These are phyloP conservation scores for Mycena galericulata DNA, from an alignment of 768 basidiomycete genomes.

Conservation along the genomic window DNA sequence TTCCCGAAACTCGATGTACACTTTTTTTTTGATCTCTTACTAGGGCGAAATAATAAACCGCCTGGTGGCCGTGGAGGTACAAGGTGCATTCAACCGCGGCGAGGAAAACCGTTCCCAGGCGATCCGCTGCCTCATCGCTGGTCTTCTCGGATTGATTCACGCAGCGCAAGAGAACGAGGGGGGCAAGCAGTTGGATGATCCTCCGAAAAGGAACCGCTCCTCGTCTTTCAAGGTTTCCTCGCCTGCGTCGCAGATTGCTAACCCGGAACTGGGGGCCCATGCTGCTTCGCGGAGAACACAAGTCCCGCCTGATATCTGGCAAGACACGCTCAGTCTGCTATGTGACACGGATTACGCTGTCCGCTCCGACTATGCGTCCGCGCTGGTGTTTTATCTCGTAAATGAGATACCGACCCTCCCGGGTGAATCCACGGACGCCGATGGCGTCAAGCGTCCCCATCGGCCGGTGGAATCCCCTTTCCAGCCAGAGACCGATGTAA, in stretches of 20 bases:
- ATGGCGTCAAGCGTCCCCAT: conserved; percentile 59
- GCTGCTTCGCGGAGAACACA: conserved; percentile 67
- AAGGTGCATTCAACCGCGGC: conserved; percentile 61
- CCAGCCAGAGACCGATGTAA: conserved; percentile 59
- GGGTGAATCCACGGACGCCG: conserved; percentile 61
- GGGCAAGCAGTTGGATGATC: conserved; percentile 28
- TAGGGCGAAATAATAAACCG: conserved; percentile 85
- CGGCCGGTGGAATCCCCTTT: conserved; percentile 62
- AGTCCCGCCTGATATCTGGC: conserved; percentile 89
- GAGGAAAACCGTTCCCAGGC: conserved; percentile 68
- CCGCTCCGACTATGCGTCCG: conserved; percentile 80
- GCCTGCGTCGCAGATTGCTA: conserved; percentile 41
- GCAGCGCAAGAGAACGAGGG: conserved; percentile 66
- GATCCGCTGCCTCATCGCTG: conserved; percentile 76
- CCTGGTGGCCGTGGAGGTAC: conserved; percentile 76
- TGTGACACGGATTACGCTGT: conserved; percentile 86
- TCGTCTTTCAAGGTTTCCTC: conserved; percentile 36
- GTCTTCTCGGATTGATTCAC: conserved; percentile 76
- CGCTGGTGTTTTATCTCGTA: conserved; percentile 80
- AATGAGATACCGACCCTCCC: conserved; percentile 76
- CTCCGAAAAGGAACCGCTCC: conserved; percentile 42
- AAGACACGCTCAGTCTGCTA: conserved; percentile 87
- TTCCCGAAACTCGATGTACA: conserved; percentile 8
- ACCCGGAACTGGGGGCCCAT: conserved; percentile 43
- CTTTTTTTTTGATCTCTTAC: conserved; percentile 8